Conservation (phyloP, 2,329 filamentous ascomycete genomes). For the Aspergillus ibericus region DNA sequence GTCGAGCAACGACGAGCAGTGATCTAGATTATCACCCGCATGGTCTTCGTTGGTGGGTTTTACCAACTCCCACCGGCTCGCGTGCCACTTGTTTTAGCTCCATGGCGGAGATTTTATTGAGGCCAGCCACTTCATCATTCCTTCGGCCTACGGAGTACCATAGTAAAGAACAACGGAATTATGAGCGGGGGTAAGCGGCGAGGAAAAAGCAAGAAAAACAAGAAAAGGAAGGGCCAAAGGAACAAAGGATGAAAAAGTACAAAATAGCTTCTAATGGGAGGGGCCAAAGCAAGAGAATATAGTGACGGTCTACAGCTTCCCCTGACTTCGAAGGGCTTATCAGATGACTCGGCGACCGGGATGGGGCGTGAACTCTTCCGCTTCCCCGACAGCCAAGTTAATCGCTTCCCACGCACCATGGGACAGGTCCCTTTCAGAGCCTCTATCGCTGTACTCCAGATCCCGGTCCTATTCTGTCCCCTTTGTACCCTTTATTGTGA, state of each 20-base stretch:
- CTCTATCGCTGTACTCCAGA: background rate
- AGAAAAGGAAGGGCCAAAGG: background rate
- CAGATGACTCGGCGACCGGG: slow-evolving; percentile 12
- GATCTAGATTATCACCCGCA: background rate
- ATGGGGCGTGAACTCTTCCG: background rate
- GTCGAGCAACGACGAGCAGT: background rate
- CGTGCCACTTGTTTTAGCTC: background rate
- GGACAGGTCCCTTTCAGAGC: background rate
- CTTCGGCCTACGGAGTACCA: too few relatives aligned
- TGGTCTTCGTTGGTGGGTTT: background rate
- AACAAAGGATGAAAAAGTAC: background rate
- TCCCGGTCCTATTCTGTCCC: background rate
- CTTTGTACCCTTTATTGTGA: background rate
- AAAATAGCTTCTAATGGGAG: background rate
- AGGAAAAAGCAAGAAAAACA: background rate
- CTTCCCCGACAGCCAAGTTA: background rate
- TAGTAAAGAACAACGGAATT: background rate
- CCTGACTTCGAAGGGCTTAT: slow-evolving; percentile 6
- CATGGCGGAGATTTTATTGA: background rate
- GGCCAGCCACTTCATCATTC: background rate
- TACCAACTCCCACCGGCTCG: background rate
- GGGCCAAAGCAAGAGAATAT: background rate
- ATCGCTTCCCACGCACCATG: background rate
- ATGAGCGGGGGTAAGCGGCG: background rate
- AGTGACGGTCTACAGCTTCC: background rate